Conservation (phyloP, 23 red algal genomes). For the Gracilaria gracilis region DNA sequence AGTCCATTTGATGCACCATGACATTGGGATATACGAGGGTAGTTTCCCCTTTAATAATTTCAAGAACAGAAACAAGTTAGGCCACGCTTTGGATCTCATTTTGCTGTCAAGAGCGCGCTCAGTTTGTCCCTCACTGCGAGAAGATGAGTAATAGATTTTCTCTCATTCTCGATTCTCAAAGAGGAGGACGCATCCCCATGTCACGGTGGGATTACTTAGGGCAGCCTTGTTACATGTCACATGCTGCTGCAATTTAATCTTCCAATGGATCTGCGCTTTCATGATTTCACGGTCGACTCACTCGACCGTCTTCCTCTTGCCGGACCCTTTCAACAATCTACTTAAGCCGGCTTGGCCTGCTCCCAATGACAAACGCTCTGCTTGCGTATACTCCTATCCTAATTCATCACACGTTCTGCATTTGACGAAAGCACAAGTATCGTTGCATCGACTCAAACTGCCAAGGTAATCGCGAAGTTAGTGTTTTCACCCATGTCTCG, state of each 20-base stretch:
- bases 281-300: background rate
- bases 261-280: background rate
- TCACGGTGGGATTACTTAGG: background rate
- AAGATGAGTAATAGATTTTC: no score
- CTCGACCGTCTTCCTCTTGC: background rate
- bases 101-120: no score
- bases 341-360: background rate
- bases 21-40: background rate
- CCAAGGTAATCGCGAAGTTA: background rate
- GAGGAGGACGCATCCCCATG: no score
- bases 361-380: background rate
- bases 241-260: background rate
- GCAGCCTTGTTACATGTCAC: conserved; percentile 27
- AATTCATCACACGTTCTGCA: background rate
- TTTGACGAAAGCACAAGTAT: no score
- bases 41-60: background rate
- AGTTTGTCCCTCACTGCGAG: no score
- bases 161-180: no score
- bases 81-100: no score
- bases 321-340: background rate
- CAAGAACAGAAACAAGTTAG: no score
- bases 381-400: background rate
- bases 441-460: background rate
- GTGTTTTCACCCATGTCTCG: background rate
- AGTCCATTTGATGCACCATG: background rate